Evolutionary conservation across 2,329 filamentous ascomycete species (phyloP).

Genomic region (Fusarium ramigenum): DNA sequence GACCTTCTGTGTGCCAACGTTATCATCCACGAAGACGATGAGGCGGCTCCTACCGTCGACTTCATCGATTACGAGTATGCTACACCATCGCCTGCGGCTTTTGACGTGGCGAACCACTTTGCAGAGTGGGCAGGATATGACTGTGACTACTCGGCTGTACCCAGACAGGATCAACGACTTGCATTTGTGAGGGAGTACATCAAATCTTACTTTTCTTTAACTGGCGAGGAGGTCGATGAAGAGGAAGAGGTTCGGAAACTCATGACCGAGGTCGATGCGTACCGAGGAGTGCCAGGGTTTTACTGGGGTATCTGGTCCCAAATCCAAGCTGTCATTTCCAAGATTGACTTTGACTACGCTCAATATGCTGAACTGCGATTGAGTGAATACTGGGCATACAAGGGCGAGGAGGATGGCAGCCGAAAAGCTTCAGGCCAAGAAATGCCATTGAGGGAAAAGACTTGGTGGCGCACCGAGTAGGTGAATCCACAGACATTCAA

Average conservation of each 20-base stretch:
- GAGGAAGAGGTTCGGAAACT: constrained; percentile 74
- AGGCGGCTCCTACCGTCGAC: constrained; percentile 56
- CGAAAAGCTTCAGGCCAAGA: constrained; percentile 63
- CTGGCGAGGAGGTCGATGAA: constrained; percentile 56
- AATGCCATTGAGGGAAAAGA: constrained; percentile 77
- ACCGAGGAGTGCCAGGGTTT: constrained; percentile 89
- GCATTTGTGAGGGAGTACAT: constrained; percentile 89
- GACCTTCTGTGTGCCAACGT: constrained; percentile 97
- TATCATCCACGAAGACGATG: constrained; percentile 71
- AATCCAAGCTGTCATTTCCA: constrained; percentile 92
- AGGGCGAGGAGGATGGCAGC: constrained; percentile 74
- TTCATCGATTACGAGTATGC: constrained; percentile 99
- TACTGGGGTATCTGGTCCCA: constrained; percentile 94
- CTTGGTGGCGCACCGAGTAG: constrained; percentile 69
- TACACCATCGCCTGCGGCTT: constrained; percentile 90
- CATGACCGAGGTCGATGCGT: constrained; percentile 83
- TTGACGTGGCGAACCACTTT: constrained; percentile 98
- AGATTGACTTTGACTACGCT: constrained; percentile 97
- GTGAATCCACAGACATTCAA: background rate
- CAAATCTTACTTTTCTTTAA: constrained; percentile 71
- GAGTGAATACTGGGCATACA: constrained; percentile 94
- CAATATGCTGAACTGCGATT: constrained; percentile 87
- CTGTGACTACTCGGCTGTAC: constrained; percentile 87
- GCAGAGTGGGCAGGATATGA: constrained; percentile 98
- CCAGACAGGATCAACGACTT: constrained; percentile 78